Percentiles rank a stretch among this genome's conserved stretches.
phyloP scores from a whole-genome alignment of 2,329 filamentous ascomycete genomes.

The Aspergillus aculeatinus region DNA sequence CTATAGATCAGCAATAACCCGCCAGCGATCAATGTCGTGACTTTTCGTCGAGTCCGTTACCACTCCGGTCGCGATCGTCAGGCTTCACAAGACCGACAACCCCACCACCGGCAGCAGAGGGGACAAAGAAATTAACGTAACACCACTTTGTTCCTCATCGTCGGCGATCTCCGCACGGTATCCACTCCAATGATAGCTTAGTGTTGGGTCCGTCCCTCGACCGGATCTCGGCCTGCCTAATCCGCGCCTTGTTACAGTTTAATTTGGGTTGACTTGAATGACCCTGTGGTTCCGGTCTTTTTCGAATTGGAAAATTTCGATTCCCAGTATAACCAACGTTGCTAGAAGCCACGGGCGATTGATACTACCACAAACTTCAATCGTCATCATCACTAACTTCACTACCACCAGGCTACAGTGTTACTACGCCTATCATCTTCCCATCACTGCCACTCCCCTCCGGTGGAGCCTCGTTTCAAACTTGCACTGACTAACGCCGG shows the following conservation, averaged over 20 bases:
- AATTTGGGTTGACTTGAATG: background rate
- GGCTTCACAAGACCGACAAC: background rate
- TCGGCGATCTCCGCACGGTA: constrained; percentile 22
- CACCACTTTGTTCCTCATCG: constrained; percentile 15
- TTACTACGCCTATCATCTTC: background rate
- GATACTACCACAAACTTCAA: background rate
- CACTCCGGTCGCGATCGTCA: background rate
- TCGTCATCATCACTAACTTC: background rate
- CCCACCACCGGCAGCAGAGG: background rate
- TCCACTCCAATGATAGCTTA: constrained; percentile 9
- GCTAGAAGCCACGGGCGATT: background rate
- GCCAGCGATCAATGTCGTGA: too few species aligned
- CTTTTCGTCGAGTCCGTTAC: background rate
- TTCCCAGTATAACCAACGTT: background rate
- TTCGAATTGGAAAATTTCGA: background rate
- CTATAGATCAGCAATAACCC: too few species aligned
- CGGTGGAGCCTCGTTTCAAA: background rate
- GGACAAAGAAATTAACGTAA: background rate
- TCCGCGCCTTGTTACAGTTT: background rate
- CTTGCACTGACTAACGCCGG: background rate
- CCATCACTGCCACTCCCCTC: background rate
- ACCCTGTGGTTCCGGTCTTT: background rate
- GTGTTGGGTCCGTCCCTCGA: constrained; percentile 2
- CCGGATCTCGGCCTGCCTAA: constrained; percentile 1
- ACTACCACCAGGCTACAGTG: too few species aligned